A percentile compares a stretch with the other conserved stretches of the same genome.
Evolutionary conservation across 768 basidiomycete species (phyloP).

Genomic region (Auricularia sp.): DNA sequence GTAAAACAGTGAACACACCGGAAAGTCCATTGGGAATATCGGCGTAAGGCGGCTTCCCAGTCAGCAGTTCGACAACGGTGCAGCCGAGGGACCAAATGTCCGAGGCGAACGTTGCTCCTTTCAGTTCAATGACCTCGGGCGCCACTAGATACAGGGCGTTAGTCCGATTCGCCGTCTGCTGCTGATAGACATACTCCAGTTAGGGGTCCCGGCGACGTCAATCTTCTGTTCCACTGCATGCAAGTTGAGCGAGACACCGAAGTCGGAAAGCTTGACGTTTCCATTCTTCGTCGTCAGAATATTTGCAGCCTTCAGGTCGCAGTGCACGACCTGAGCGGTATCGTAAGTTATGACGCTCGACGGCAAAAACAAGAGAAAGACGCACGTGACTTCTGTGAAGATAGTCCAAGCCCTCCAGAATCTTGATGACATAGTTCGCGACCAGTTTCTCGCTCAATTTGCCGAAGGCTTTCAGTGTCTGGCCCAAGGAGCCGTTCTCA

Average conservation of each 20-base stretch:
- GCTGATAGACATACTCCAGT: slow-evolving; percentile 58
- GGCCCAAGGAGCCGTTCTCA: slow-evolving; percentile 91
- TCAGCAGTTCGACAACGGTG: slow-evolving; percentile 88
- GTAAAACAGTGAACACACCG: slow-evolving; percentile 35
- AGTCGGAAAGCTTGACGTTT: slow-evolving; percentile 94
- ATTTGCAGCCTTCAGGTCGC: slow-evolving; percentile 97
- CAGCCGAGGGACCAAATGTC: slow-evolving; percentile 96
- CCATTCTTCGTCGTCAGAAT: slow-evolving; percentile 98
- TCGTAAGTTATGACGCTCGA: not conserved
- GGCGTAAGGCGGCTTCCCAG: slow-evolving; percentile 84
- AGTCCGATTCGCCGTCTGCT: not conserved
- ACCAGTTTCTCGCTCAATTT: slow-evolving; percentile 88
- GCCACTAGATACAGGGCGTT: slow-evolving; percentile 45
- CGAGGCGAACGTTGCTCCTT: slow-evolving; percentile 85
- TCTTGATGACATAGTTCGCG: slow-evolving; percentile 90
- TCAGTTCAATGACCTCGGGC: slow-evolving; percentile 92
- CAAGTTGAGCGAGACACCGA: slow-evolving; percentile 93
- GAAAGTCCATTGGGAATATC: slow-evolving; percentile 87
- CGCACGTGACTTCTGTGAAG: slow-evolving; percentile 57
- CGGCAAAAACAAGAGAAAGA: not conserved
- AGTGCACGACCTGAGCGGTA: slow-evolving; percentile 78
- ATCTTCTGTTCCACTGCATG: slow-evolving; percentile 80
- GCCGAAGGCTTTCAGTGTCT: slow-evolving; percentile 88
- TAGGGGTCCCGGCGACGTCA: slow-evolving; percentile 88
- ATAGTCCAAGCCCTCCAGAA: slow-evolving; percentile 90